Conservation (phyloP, 2,329 filamentous ascomycete genomes). For the Diplodia mutila region DNA sequence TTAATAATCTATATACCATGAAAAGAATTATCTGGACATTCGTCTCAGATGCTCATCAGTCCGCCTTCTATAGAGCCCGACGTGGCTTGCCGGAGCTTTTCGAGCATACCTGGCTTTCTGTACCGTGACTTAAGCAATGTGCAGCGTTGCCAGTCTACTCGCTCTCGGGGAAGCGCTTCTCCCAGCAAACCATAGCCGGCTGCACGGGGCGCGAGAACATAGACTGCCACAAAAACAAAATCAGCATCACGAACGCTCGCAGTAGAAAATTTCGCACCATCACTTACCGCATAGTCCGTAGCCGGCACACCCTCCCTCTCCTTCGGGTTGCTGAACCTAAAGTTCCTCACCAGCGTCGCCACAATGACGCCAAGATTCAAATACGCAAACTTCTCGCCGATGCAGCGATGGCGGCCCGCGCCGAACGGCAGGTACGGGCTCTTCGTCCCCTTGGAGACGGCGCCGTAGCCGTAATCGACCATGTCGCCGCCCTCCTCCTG, state of each 20-base stretch:
- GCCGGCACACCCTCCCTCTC: constrained; percentile 65
- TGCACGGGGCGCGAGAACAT: constrained; percentile 8
- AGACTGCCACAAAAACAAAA: neutral
- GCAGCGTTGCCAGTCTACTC: too few relatives aligned
- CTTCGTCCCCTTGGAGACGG: constrained; percentile 80
- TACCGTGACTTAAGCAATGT: too few relatives aligned
- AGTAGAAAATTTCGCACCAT: neutral
- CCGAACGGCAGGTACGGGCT: constrained; percentile 91
- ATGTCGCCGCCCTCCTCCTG: constrained; percentile 64
- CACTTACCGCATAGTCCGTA: constrained; percentile 59
- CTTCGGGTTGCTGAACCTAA: constrained; percentile 74
- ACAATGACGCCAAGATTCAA: constrained; percentile 81
- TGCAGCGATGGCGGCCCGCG: constrained; percentile 84
- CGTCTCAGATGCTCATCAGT: too few relatives aligned
- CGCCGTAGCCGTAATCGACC: constrained; percentile 84
- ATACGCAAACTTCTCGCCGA: constrained; percentile 91
- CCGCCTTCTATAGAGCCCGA: too few relatives aligned
- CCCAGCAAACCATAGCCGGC: constrained; percentile 9
- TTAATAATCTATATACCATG: neutral
- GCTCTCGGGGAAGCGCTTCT: neutral
- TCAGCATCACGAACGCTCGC: neutral
- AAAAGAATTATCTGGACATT: neutral
- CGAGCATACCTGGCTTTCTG: too few relatives aligned
- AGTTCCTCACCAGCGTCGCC: constrained; percentile 70
- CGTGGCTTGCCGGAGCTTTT: too few relatives aligned